Evolutionary conservation across 164 flowering plant genomes (phyloP), one percentile per base, ranked within the genome.

Genomic region (Pachysandra terminalis): DNA sequence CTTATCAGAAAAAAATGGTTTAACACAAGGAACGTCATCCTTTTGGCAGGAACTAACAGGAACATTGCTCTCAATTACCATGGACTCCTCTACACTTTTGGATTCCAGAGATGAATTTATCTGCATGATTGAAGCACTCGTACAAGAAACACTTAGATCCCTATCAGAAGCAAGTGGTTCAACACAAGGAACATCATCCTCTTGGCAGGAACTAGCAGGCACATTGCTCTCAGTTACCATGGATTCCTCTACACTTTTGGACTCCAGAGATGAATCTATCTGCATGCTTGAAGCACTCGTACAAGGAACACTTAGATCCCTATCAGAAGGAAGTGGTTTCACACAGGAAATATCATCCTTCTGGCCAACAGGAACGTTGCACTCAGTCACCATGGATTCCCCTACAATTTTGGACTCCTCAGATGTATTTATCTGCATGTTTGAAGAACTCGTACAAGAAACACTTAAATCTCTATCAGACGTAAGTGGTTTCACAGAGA

Each of bases 71-170:
- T 24, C 28, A 12, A 60, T 56, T 17, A 0, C 45, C 54, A 66
- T 28, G 13, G 28, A 57, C 22, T 35, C 26, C 19, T 25, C 56
- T 10, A 27, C 58, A 32, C 9, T 58, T 52, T 65, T 45, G 53
- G 71, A 40, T 14, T 27, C 37, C 24, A 70, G 48, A 24, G 80
- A 19, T 56, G 60, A 17, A 41, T 17, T 64, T 19, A 56, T 56
- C 51, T 57, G 19, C 26, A 51, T 48, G 56, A 71, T 63, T 23
- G 77, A 70, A 59, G 64, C 52, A 58, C 37, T 60, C 16, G 54
- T 9, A 49, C 19, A 28, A 49, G 35, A 67, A 65, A 40, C 66
- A 65, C 64, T 40, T 3, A 37, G 40, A 71, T 35, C 72, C 67
- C 0, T 62, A 67, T 68, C 56, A 60, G 49, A 9, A 49, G 68